Conservation (phyloP, 2,329 filamentous ascomycete genomes). For the Ophidiomyces ophidiicola region DNA sequence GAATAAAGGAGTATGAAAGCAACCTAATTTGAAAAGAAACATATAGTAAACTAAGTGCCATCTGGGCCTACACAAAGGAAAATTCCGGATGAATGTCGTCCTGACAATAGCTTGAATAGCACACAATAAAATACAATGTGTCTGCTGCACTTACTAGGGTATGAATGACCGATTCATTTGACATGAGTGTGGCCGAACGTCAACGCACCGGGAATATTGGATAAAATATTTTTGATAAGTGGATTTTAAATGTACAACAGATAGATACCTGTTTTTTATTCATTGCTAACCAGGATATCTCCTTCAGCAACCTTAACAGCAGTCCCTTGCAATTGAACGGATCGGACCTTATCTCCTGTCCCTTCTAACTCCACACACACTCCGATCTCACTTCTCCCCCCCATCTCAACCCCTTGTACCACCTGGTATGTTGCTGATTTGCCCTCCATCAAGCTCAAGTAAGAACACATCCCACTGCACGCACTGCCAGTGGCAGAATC, state of each 20-base stretch:
- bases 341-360: constrained; percentile 15
- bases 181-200: no score
- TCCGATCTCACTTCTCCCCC: constrained; percentile 38
- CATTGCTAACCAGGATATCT: constrained; percentile 11
- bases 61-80: neutral
- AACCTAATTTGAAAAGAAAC: neutral
- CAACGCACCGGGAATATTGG: no score
- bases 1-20: neutral
- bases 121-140: no score
- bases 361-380: constrained; percentile 34
- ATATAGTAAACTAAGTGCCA: neutral
- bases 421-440: constrained; percentile 20
- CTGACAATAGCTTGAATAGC: no score
- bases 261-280: neutral
- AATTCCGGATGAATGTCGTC: neutral
- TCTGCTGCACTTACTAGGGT: no score
- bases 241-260: no score
- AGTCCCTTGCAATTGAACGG: constrained; percentile 14
- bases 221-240: no score
- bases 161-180: no score
- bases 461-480: constrained; percentile 35
- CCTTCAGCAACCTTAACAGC: constrained; percentile 16
- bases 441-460: constrained; percentile 32
- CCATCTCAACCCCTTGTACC: constrained; percentile 42
- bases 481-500: constrained; percentile 43